Evolutionary conservation across 2,329 filamentous ascomycete genomes (phyloP), one percentile per base, ranked within the genome.

Genomic region (Aspergillus sp.): DNA sequence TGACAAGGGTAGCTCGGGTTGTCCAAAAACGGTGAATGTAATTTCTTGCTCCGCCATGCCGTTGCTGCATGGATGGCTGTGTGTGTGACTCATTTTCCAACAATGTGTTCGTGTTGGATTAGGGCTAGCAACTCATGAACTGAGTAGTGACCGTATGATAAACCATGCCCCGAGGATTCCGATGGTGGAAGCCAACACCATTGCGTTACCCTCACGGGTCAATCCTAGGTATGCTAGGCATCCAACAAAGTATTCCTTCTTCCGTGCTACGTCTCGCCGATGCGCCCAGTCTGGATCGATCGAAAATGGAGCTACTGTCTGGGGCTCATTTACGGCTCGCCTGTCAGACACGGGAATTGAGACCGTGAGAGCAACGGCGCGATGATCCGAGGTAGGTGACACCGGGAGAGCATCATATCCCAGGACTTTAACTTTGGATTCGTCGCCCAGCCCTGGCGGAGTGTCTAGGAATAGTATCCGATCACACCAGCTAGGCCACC

Each of bases 401-500:
- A 96, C 77, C 1, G 93, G 91, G 27, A 98, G 79, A 15, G 56
- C 51, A 24, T 58, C 51, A n/a, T 58, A 58, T 11, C n/a, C 23
- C 4, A 58, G 33, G 21, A 58, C 56, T 8, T 51, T 43, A 17
- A 58, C 40, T 14, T 51, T 40, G 8, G 40, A 24, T 11, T 46
- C 27, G 2, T 71, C 67, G 44, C 73, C 73, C 40, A 80, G 70
- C 82, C 83, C 86, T 21, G 73, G 73, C 19, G 83, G 85, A 21
- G 82, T 76, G 52, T 89, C 84, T 3, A 93, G 79, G 73, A 87
- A 98, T 19, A 98, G 79, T 19, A 98, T 88, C 3, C 95, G 86
- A 74, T 98, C 95, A 68, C 92, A 96, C 95, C 93, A 98, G 68
- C 88, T 88, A 1, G 95, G 93, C 82, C 90, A 96, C 46, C 95